phyloP scores from a whole-genome alignment of 805 yeast genomes.

The Wickerhamiella galacta region DNA sequence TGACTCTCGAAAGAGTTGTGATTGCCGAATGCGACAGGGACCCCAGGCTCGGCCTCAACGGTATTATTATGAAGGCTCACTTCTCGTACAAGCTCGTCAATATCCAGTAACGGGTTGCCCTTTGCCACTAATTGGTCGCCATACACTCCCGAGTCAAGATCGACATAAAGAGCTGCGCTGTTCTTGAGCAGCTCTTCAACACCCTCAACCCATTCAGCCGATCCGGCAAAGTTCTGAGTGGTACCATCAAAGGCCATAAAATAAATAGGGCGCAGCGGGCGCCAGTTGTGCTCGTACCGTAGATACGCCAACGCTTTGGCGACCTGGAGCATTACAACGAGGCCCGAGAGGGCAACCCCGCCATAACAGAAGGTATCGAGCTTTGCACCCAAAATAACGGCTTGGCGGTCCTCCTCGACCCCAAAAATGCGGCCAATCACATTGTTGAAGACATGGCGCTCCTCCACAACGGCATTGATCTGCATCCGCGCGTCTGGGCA shows the following conservation, averaged over 20 bases:
- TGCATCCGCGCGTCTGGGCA: constrained; percentile 18
- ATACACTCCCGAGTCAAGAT: constrained; percentile 48
- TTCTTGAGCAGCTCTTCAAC: constrained; percentile 35
- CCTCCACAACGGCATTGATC: constrained; percentile 29
- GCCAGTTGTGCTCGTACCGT: constrained; percentile 54
- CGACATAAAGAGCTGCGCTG: constrained; percentile 56
- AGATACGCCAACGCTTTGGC: constrained; percentile 50
- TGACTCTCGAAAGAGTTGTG: constrained; percentile 48
- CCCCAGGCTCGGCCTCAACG: not conserved
- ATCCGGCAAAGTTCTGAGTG: constrained; percentile 67
- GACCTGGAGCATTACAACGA: constrained; percentile 53
- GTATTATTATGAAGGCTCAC: constrained; percentile 18
- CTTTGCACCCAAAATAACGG: constrained; percentile 65
- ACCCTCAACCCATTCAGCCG: constrained; percentile 58
- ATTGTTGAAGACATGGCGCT: constrained; percentile 55
- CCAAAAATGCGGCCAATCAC: constrained; percentile 66
- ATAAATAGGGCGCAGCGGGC: constrained; percentile 64
- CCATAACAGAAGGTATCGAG: constrained; percentile 68
- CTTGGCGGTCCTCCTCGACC: constrained; percentile 47
- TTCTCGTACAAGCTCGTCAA: constrained; percentile 32
- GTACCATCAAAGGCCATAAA: constrained; percentile 76
- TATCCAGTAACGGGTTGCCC: constrained; percentile 40
- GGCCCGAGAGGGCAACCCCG: constrained; percentile 56
- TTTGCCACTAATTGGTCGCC: constrained; percentile 36
- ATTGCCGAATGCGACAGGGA: constrained; percentile 35